These are phyloP conservation scores for Salvia hispanica DNA, from an alignment of 257 asterid species.

Conservation along the genomic window DNA sequence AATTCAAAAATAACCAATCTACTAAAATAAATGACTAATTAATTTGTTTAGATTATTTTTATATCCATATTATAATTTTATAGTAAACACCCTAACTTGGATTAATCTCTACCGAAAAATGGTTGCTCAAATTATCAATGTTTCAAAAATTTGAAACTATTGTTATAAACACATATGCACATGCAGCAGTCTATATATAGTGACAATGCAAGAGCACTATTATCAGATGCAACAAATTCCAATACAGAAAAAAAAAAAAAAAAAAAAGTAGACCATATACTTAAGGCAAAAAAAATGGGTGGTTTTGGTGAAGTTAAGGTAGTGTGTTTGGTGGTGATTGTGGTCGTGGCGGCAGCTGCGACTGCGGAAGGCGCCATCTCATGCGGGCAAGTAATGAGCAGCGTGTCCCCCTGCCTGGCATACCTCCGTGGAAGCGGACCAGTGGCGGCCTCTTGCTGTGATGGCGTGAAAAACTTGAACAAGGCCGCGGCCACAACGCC, in stretches of 20 bases:
- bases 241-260: neutral
- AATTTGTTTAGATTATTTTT: too few species aligned
- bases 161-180: too few species aligned
- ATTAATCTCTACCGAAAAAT: too few species aligned
- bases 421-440: conserved; percentile 24
- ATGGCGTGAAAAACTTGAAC: conserved; percentile 28
- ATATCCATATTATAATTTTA: too few species aligned
- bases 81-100: too few species aligned
- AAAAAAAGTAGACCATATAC: neutral
- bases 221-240: neutral
- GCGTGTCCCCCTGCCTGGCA: conserved; percentile 33
- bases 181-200: conserved; percentile 22
- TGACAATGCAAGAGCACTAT: neutral
- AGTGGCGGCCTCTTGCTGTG: conserved; percentile 38
- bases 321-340: neutral
- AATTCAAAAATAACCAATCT: too few species aligned
- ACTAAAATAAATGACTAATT: too few species aligned
- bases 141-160: too few species aligned
- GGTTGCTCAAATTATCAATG: too few species aligned
- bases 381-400: conserved; percentile 30
- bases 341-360: neutral
- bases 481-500: conserved; percentile 30
- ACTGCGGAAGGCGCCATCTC: conserved; percentile 36
- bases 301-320: neutral
- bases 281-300: neutral